Conservation (phyloP, 1,284 basidiomycete genomes). For the Cystobasidium slooffiae region DNA sequence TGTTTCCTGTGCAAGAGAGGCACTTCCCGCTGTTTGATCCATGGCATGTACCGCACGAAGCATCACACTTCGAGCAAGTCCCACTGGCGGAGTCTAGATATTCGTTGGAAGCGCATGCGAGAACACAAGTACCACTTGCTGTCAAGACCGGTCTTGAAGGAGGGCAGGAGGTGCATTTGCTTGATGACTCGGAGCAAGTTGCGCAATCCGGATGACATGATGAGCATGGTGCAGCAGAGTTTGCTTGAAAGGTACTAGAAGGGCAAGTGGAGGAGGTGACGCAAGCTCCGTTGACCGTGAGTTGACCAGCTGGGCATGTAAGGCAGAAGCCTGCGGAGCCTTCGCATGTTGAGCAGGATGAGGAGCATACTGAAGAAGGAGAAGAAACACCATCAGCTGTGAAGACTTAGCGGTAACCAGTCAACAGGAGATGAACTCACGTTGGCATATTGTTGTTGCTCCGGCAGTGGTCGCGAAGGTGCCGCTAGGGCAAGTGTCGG, state of each 20-base stretch:
- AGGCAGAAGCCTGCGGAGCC: slow-evolving; percentile 71
- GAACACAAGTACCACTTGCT: slow-evolving; percentile 69
- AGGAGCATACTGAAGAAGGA: slow-evolving; percentile 66
- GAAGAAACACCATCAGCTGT: slow-evolving; percentile 41
- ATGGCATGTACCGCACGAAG: slow-evolving; percentile 70
- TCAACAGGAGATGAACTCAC: slow-evolving; percentile 67
- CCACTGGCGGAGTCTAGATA: slow-evolving; percentile 70
- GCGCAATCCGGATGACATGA: slow-evolving; percentile 79
- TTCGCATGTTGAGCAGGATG: slow-evolving; percentile 71
- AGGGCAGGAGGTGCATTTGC: slow-evolving; percentile 73
- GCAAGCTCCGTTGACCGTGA: slow-evolving; percentile 72
- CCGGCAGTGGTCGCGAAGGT: slow-evolving; percentile 62
- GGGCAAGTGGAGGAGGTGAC: slow-evolving; percentile 67
- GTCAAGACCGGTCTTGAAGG: slow-evolving; percentile 70
- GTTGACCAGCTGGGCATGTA: slow-evolving; percentile 66
- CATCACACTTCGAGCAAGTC: slow-evolving; percentile 71
- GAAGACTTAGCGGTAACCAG: slow-evolving; percentile 51
- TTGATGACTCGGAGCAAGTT: slow-evolving; percentile 73
- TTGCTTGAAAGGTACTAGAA: slow-evolving; percentile 67
- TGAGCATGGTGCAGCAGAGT: slow-evolving; percentile 63
- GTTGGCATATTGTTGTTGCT: slow-evolving; percentile 55
- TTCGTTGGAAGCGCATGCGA: slow-evolving; percentile 71
- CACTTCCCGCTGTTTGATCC: slow-evolving; percentile 68
- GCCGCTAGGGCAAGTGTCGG: slow-evolving; percentile 69
- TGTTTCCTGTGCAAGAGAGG: slow-evolving; percentile 69